A percentile compares a stretch with the other conserved stretches of the same genome.
These are phyloP conservation scores for Cucumis sativus DNA, from an alignment of 306 rosid genomes.

Conservation along the genomic window DNA sequence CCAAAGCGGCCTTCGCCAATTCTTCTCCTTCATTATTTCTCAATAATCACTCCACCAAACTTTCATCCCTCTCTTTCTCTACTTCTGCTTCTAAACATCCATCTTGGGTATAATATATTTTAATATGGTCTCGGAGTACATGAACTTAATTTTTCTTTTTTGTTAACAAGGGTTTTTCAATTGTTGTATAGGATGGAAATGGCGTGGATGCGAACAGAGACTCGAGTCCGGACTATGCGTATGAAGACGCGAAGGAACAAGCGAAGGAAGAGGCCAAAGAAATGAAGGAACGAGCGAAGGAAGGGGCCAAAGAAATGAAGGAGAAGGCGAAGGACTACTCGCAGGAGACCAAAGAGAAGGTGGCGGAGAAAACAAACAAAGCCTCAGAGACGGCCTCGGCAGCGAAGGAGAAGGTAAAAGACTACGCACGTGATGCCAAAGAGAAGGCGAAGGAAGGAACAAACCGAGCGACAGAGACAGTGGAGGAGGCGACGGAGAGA, in stretches of 20 bases:
- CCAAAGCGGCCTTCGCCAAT: constrained; percentile 32
- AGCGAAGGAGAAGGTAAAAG: constrained; percentile 10
- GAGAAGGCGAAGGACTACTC: constrained; percentile 7
- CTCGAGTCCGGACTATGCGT: constrained; percentile 15
- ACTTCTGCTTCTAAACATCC: constrained; percentile 32
- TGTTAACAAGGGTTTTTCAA: neutral
- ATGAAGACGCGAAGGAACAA: constrained; percentile 15
- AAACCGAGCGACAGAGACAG: constrained; percentile 5
- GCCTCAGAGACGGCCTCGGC: neutral
- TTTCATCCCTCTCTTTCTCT: constrained; percentile 30
- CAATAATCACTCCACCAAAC: constrained; percentile 14
- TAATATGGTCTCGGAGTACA: too few relatives aligned
- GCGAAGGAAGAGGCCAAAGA: constrained; percentile 8
- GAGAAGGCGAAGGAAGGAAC: constrained; percentile 19
- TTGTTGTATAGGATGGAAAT: constrained; percentile 19
- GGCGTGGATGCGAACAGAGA: constrained; percentile 18
- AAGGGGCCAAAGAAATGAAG: neutral
- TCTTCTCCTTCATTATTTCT: constrained; percentile 21
- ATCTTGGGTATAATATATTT: constrained; percentile 13
- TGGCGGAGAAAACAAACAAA: neutral
- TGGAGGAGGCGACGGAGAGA: constrained; percentile 4
- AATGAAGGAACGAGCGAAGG: constrained; percentile 9
- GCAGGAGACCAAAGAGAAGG: neutral
- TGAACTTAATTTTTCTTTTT: too few relatives aligned
- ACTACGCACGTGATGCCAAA: neutral